Evolutionary conservation across 2,329 filamentous ascomycete species (phyloP).

Genomic region (Lecanicillium sp.): DNA sequence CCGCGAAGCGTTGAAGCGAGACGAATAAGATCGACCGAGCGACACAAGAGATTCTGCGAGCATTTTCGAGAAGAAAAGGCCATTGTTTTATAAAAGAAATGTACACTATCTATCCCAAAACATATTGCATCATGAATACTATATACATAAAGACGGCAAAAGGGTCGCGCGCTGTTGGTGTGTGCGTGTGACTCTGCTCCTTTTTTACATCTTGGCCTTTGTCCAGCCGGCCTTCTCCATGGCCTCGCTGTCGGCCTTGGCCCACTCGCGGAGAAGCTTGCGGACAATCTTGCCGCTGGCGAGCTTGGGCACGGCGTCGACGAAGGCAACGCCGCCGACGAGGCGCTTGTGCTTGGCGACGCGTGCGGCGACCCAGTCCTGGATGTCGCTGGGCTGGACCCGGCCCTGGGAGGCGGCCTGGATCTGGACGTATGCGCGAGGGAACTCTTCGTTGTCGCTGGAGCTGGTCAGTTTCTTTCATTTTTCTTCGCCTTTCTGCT

Average conservation of each 20-base stretch:
- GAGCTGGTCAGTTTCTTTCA: background rate
- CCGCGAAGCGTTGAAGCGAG: background rate
- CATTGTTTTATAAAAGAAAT: too few species aligned
- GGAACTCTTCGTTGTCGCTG: constrained; percentile 43
- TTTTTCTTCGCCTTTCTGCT: background rate
- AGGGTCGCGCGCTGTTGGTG: too few species aligned
- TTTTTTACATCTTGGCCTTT: constrained; percentile 29
- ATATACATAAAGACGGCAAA: background rate
- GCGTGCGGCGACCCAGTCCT: constrained; percentile 38
- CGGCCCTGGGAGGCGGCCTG: constrained; percentile 39
- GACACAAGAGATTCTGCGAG: background rate
- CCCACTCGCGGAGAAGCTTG: constrained; percentile 51
- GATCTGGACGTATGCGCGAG: constrained; percentile 46
- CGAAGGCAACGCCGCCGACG: constrained; percentile 45
- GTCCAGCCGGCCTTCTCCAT: constrained; percentile 19
- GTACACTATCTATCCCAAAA: too few species aligned
- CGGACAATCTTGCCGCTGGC: constrained; percentile 53
- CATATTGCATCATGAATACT: background rate
- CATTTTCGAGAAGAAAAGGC: background rate
- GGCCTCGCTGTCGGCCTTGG: constrained; percentile 42
- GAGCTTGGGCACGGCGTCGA: constrained; percentile 51
- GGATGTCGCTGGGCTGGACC: constrained; percentile 46
- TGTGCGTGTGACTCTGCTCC: too few species aligned
- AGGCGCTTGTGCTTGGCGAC: constrained; percentile 49
- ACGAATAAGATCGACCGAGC: background rate